Evolutionary conservation across 2,329 filamentous ascomycete species (phyloP), one percentile per base, ranked within the genome.

Genomic region (Fusarium chuoi): DNA sequence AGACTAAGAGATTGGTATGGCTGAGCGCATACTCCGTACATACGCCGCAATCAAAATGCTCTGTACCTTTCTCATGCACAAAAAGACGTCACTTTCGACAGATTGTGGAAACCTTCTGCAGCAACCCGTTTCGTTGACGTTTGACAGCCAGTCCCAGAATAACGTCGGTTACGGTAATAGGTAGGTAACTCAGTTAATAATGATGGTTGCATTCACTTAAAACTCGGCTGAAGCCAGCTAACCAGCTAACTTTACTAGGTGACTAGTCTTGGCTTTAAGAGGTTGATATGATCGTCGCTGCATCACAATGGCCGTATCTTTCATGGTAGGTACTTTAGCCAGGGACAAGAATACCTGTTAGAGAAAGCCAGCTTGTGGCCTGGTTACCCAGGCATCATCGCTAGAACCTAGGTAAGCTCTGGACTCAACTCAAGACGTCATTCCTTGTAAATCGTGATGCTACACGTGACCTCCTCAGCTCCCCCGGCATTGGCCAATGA

Each of bases 401-500:
- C 22, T 15, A 24, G 18, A 17, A 28, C n/a, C n/a, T n/a, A n/a
- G n/a, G n/a, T n/a, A n/a, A 4, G 46, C 44, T 24, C 44, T 54
- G 10, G 46, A 18, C 46, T 38, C 24, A 55, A 46, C 36, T 57
- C 55, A 48, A 70, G 68, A 76, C 69, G 74, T 75, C 73, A 77
- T 75, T 52, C 39, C 30, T 28, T 36, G 13, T 38, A 38, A 36
- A 44, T 51, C 55, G 58, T 68, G 62, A 55, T 30, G 1, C 8
- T 22, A 8, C 75, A 75, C 76, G 76, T 80, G 79, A 78, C 20
- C 4, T 5, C 3, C 6, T 49, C 61, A 68, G 33, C 52, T 66
- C 61, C 54, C 35, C 52, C 57, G 24, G 65, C 48, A 80, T 80
- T 79, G 78, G 62, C 79, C 78, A 79, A 79, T 80, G 59, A 71